Conservation (phyloP, 257 asterid genomes). For the Jacaranda copaia region DNA sequence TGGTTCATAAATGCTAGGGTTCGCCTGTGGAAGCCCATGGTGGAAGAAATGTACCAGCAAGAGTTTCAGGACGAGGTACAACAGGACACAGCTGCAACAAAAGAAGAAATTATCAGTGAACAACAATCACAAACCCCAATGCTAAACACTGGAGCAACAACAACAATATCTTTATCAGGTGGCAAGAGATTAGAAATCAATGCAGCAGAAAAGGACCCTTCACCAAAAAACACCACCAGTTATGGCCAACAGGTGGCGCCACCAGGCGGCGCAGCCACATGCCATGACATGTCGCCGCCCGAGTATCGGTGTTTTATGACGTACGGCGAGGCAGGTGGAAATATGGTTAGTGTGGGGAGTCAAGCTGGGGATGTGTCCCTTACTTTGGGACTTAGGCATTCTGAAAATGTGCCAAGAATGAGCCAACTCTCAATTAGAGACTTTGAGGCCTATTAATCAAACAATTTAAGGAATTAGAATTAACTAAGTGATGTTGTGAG, state of each 20-base stretch:
- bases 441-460: constrained; percentile 43
- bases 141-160: constrained; percentile 30
- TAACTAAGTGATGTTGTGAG: constrained; percentile 27
- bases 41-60: constrained; percentile 71
- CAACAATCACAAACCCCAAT: constrained; percentile 38
- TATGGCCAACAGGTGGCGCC: constrained; percentile 24
- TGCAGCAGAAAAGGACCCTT: constrained; percentile 57
- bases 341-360: constrained; percentile 33
- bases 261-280: no score
- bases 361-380: constrained; percentile 55
- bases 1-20: constrained; percentile 78
- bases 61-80: constrained; percentile 45
- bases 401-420: constrained; percentile 56
- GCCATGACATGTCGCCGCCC: neutral
- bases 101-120: constrained; percentile 26
- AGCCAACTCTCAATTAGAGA: constrained; percentile 47
- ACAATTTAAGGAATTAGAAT: neutral
- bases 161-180: constrained; percentile 28
- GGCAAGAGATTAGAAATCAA: constrained; percentile 39
- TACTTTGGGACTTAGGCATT: constrained; percentile 64
- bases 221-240: constrained; percentile 53
- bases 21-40: constrained; percentile 73
- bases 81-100: constrained; percentile 15
- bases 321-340: constrained; percentile 1
- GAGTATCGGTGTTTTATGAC: constrained; percentile 24